These are phyloP conservation scores for Lactarius vividus DNA, from an alignment of 768 basidiomycete species.

Conservation along the genomic window DNA sequence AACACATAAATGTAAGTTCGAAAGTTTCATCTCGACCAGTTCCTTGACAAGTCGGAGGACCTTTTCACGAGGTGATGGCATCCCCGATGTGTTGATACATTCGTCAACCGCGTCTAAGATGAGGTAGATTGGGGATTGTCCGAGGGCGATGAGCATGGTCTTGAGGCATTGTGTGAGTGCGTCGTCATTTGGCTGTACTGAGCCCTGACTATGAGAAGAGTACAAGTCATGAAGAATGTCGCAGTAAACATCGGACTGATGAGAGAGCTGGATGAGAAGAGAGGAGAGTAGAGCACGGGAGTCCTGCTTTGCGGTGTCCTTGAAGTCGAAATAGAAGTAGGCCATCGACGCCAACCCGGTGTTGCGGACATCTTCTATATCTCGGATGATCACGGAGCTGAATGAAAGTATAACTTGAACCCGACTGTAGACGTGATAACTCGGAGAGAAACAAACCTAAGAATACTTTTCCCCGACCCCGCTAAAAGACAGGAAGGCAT, in stretches of 20 bases:
- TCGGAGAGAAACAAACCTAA: background rate
- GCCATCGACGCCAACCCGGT: background rate
- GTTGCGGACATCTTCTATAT: background rate
- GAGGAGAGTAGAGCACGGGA: slow-evolving; percentile 1
- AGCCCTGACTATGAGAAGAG: background rate
- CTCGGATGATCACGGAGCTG: slow-evolving; percentile 3
- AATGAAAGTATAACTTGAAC: background rate
- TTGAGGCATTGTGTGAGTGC: slow-evolving; percentile 3
- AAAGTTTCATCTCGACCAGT: background rate
- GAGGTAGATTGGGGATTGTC: background rate
- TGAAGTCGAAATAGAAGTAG: background rate
- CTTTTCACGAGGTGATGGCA: background rate
- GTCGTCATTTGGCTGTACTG: background rate
- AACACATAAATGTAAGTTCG: background rate
- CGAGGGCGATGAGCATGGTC: background rate
- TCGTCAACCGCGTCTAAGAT: slow-evolving; percentile 1
- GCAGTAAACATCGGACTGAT: background rate
- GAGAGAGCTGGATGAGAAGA: background rate
- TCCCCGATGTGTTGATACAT: background rate
- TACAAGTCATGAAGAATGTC: background rate
- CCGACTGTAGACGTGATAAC: rapidly evolving
- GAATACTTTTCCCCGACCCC: slow-evolving; percentile 14
- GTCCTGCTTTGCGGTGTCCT: background rate
- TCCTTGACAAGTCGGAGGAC: background rate
- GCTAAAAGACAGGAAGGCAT: background rate